Conservation (phyloP, 768 basidiomycete genomes). For the Auriscalpium microsporum region DNA sequence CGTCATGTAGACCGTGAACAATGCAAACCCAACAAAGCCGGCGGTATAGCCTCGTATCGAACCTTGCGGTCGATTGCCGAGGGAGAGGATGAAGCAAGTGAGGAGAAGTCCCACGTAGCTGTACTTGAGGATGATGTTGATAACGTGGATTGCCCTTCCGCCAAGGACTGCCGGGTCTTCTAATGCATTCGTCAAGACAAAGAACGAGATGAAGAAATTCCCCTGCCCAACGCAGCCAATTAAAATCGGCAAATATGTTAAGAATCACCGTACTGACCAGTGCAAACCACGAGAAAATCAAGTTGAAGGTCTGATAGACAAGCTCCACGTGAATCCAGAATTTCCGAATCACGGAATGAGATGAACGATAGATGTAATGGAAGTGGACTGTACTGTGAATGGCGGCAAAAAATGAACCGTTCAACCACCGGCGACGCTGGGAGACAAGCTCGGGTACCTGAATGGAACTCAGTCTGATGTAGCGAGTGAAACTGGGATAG, state of each 20-base stretch:
- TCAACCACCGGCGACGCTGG: conserved; percentile 93
- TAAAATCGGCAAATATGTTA: neutral
- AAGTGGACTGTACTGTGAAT: conserved; percentile 91
- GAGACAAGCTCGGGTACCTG: conserved; percentile 89
- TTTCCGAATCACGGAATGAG: conserved; percentile 75
- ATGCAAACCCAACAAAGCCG: conserved; percentile 78
- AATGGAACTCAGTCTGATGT: neutral
- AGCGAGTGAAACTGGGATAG: neutral
- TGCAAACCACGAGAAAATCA: conserved; percentile 90
- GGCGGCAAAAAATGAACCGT: conserved; percentile 96
- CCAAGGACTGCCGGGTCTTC: conserved; percentile 55
- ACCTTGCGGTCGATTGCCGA: conserved; percentile 91
- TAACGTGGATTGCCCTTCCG: conserved; percentile 48
- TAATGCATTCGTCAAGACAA: conserved; percentile 66
- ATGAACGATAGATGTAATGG: conserved; percentile 88
- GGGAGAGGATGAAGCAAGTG: conserved; percentile 77
- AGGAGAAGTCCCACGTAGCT: conserved; percentile 82
- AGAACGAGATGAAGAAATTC: conserved; percentile 88
- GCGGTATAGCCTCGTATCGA: conserved; percentile 80
- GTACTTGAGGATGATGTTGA: conserved; percentile 78
- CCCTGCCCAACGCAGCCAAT: conserved; percentile 32
- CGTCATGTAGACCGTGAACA: conserved; percentile 97
- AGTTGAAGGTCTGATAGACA: conserved; percentile 82
- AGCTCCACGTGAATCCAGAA: conserved; percentile 94
- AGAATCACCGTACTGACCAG: conserved; percentile 36